phyloP scores from a whole-genome alignment of 2,329 filamentous ascomycete species.

The Claviceps monticola region DNA sequence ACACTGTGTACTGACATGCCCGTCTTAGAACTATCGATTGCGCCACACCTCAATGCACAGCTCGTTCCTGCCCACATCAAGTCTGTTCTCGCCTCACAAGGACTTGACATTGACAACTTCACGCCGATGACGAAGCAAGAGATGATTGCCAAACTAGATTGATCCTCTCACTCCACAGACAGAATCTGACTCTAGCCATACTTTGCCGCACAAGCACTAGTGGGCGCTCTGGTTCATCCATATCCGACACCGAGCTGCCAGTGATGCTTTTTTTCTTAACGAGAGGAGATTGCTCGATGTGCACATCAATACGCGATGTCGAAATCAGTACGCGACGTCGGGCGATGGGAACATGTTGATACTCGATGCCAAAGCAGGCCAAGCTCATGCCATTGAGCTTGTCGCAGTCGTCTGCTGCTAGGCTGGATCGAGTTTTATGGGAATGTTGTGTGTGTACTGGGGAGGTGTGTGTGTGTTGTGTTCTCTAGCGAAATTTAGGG shows the following conservation, averaged over 20 bases:
- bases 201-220: constrained; percentile 17
- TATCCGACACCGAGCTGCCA: constrained; percentile 17
- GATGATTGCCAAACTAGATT: constrained; percentile 97
- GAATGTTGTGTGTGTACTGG: not conserved
- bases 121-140: constrained; percentile 83
- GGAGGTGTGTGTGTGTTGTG: constrained; percentile 11
- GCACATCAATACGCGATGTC: constrained; percentile 13
- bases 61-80: constrained; percentile 77
- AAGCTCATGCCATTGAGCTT: constrained; percentile 4
- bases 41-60: constrained; percentile 71
- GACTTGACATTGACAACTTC: constrained; percentile 88
- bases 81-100: constrained; percentile 57
- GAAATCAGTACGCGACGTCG: constrained; percentile 15
- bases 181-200: constrained; percentile 19
- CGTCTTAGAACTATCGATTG: constrained; percentile 79
- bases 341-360: constrained; percentile 14
- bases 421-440: constrained; percentile 11
- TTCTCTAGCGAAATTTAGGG: constrained; percentile 9
- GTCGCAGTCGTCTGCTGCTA: constrained; percentile 3
- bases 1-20: not conserved
- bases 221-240: constrained; percentile 12
- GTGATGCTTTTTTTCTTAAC: constrained; percentile 9
- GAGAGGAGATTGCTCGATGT: constrained; percentile 11
- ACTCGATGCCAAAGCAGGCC: constrained; percentile 14
- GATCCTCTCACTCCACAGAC: constrained; percentile 28